Evolutionary conservation across 495 filamentous ascomycete species (phyloP).

Genomic region (Annulohypoxylon maeteangense): DNA sequence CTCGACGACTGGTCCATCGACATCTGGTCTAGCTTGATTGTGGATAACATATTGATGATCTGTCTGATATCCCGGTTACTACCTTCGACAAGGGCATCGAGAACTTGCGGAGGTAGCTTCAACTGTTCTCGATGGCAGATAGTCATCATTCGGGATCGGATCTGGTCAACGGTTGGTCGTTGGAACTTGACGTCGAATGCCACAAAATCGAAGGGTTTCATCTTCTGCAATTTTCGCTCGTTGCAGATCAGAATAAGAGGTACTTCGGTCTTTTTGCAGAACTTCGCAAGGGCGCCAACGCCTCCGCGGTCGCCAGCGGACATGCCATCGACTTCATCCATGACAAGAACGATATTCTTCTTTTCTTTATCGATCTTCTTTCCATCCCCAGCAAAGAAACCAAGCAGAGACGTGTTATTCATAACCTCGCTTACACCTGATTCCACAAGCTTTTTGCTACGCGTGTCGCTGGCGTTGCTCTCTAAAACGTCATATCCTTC

Average conservation of each 20-base stretch:
- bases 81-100: constrained; percentile 95
- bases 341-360: constrained; percentile 93
- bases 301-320: constrained; percentile 96
- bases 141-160: constrained; percentile 89
- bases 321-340: constrained; percentile 99
- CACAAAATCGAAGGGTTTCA: constrained; percentile 94
- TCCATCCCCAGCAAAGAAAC: constrained; percentile 88
- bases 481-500: constrained; percentile 95
- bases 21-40: constrained; percentile 84
- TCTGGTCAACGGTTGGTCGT: constrained; percentile 87
- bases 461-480: constrained; percentile 95
- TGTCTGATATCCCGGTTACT: constrained; percentile 95
- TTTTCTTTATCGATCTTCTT: constrained; percentile 82
- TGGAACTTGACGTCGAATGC: constrained; percentile 87
- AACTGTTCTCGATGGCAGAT: constrained; percentile 93
- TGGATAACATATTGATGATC: constrained; percentile 98
- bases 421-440: constrained; percentile 84
- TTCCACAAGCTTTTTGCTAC: constrained; percentile 97
- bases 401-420: constrained; percentile 90
- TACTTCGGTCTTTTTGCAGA: constrained; percentile 94
- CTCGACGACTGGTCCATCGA: no score
- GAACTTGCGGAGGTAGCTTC: constrained; percentile 84
- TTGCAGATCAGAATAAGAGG: constrained; percentile 99
- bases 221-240: constrained; percentile 89
- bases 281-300: constrained; percentile 90